These are phyloP conservation scores for Ananas comosus DNA, from an alignment of 176 grass and related monocot species.

Conservation along the genomic window DNA sequence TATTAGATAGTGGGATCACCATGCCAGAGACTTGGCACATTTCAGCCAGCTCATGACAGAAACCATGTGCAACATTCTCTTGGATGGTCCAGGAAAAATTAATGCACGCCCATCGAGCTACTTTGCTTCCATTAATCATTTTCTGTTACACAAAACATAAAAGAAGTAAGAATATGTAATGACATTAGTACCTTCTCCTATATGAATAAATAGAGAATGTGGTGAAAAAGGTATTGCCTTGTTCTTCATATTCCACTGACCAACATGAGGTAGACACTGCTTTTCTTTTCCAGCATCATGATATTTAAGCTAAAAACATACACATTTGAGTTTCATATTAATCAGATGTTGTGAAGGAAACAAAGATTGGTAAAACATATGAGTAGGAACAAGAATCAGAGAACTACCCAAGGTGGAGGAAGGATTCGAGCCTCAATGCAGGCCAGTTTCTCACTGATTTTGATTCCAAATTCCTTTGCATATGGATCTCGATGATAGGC, in stretches of 20 bases:
- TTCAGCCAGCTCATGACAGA: conserved; percentile 35
- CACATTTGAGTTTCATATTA: conserved; percentile 8
- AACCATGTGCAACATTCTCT: conserved; percentile 20
- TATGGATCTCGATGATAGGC: conserved; percentile 34
- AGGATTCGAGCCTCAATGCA: conserved; percentile 62
- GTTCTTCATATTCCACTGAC: conserved; percentile 90
- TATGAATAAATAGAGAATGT: not conserved
- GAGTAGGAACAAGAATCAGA: not conserved
- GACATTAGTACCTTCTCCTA: not conserved
- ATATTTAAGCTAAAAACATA: conserved; percentile 62
- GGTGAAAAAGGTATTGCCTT: conserved; percentile 35
- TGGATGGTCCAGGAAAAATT: conserved; percentile 39
- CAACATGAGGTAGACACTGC: conserved; percentile 40
- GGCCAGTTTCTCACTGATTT: conserved; percentile 35
- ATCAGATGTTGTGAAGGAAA: not conserved
- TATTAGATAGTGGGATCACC: conserved; percentile 16
- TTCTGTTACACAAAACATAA: conserved; percentile 25
- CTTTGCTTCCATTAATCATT: conserved; percentile 48
- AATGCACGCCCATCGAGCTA: conserved; percentile 48
- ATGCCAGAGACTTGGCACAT: conserved; percentile 48
- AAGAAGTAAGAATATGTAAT: not conserved
- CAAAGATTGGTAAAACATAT: not conserved
- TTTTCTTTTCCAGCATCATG: conserved; percentile 61
- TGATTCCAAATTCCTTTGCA: conserved; percentile 69
- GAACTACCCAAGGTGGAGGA: conserved; percentile 44